These are phyloP conservation scores for Kernera saxatilis DNA, from an alignment of 345 rosid genomes.

Conservation along the genomic window DNA sequence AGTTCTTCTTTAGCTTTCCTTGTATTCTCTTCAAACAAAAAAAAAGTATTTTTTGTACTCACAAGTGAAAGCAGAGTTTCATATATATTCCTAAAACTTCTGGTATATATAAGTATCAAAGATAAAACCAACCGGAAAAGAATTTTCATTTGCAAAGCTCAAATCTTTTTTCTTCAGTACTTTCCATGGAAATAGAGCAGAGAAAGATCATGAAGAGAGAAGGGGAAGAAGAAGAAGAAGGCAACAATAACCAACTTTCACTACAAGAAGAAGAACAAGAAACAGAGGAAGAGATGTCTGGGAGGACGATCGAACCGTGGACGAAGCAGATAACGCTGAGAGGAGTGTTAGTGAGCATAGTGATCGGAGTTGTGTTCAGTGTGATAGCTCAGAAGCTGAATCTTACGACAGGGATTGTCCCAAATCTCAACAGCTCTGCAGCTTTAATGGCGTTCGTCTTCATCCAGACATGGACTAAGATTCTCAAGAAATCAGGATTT, in stretches of 20 bases:
- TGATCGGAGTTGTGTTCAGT: slow-evolving; percentile 74
- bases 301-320: slow-evolving; percentile 56
- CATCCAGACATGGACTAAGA: slow-evolving; percentile 74
- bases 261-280: slow-evolving; percentile 22
- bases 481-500: slow-evolving; percentile 62
- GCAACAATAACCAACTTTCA: neutral
- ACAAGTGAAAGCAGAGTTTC: neutral
- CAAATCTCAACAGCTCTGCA: slow-evolving; percentile 81
- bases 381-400: slow-evolving; percentile 83
- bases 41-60: neutral
- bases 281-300: slow-evolving; percentile 23
- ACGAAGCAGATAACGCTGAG: slow-evolving; percentile 64
- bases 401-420: slow-evolving; percentile 75
- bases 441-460: slow-evolving; percentile 79
- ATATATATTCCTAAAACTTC: slow-evolving; percentile 1
- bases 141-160: slow-evolving; percentile 2
- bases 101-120: neutral
- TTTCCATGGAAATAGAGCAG: slow-evolving; percentile 25
- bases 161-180: neutral
- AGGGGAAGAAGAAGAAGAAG: slow-evolving; percentile 3
- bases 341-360: slow-evolving; percentile 63
- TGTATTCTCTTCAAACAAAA: neutral
- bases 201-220: slow-evolving; percentile 22
- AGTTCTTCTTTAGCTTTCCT: slow-evolving; percentile 1
- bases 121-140: neutral